Evolutionary conservation across 345 rosid species (phyloP), one percentile per base, ranked within the genome.

Genomic region (Gossypioides kirkii): DNA sequence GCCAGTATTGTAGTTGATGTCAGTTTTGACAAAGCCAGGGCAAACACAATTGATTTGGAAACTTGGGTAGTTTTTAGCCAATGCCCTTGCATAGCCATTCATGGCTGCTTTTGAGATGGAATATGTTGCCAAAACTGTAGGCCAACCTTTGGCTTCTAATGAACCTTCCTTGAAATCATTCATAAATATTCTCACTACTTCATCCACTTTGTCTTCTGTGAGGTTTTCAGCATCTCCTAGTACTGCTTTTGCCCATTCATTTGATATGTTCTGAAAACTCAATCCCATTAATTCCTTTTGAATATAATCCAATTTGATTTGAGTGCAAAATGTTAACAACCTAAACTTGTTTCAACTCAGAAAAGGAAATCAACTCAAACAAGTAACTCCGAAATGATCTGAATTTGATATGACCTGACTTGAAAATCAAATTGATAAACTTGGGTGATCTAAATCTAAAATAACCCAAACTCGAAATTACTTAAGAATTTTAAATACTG

Each of bases 21-120:
- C 81, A 25, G 84, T 79, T 41, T 72, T 81, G 55, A 77, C 78
- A 58, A 0, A 73, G 45, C 87, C 87, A 12, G 85, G 85, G 46
- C 74, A 71, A 2, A 81, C 76, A 56, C 70, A 53, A 36, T 79
- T 84, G 61, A 79, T 54, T 32, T 43, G 1, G 65, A 84, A 64
- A 70, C 5, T 10, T 1, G 79, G 76, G 6, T 73, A 28, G 23
- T 70, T 74, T 41, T 64, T 73, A 12, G 80, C 80, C 49, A 74
- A 9, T 18, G 77, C 60, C 66, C 82, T 46, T 64, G 86, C 76
- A 45, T 79, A 76, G 0, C 78, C 86, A 76, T 76, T 83, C 75
- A 78, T 1, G 0, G 77, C 70, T 45, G 79, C 84, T 59, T 83
- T 83, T 1, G 84, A 81, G 8, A 79, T 2, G 4, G 2, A 20